Base-by-base conservation (phyloP, 129 eudicot species). In the Lactuca saligna region DNA sequence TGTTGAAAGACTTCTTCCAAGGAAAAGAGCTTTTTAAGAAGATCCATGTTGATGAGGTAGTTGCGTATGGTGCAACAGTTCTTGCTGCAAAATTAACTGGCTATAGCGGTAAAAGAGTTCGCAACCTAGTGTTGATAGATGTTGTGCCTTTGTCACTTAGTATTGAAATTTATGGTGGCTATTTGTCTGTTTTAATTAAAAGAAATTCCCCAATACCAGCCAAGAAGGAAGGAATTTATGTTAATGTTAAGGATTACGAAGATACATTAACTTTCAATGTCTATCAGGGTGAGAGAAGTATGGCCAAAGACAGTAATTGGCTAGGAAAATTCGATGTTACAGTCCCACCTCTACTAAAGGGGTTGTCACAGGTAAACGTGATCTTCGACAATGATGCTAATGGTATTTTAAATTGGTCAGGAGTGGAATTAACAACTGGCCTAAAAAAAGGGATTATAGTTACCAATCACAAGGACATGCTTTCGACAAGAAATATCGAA, bases 261-360 rank as follows among this genome's bases (percentile, higher is more conserved):
- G 0, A 2, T 7, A 1, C 8, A 10, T 13, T 69, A 17, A 14
- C 1, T 53, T 13, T 70, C 29, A 32, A 17, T 0, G 66, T 70
- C 20, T 70, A 56, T 57, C 75, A 70, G 12, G 75, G 75, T 41
- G 75, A 70, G 66, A 46, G 66, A 46, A 70, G 8, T 6, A 29
- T 2, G 15, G 49, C 75, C 3, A 44, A 44, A 16, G 75, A 70
- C 14, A 58, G 46, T 6, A 70, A 70, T 0, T 46, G 48, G 75
- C 11, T 70, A 3, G 66, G 75, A 17, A 13, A 5, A 57, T 57
- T 70, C 6, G 44, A 15, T 1, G 56, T 39, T 39, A 11, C 44
- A 17, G 74, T 57, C 5, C 54, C 65, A 1, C 65, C 0, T 14
- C 56, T 56, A 4, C 38, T 29, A 57, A 42, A 3, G 46, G 74